These are phyloP conservation scores for Penicillium steckii DNA, from an alignment of 495 filamentous ascomycete species.

Conservation along the genomic window DNA sequence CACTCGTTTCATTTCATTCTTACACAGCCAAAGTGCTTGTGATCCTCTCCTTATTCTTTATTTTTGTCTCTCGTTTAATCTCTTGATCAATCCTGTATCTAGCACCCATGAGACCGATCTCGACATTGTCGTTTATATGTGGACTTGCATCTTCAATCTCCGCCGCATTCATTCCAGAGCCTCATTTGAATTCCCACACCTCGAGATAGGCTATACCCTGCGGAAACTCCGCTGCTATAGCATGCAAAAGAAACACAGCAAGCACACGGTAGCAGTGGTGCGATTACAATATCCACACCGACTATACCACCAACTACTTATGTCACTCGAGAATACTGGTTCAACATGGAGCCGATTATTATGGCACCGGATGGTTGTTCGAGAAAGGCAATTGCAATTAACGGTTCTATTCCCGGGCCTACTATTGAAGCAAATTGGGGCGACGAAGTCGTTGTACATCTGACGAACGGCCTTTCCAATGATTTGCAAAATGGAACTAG, in stretches of 20 bases:
- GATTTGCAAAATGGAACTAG: conserved; percentile 61
- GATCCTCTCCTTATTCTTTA: not conserved
- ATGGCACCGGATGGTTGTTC: not conserved
- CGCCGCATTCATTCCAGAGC: not conserved
- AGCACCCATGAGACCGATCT: not conserved
- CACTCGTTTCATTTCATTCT: no score
- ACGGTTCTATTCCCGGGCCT: not conserved
- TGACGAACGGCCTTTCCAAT: conserved; percentile 45
- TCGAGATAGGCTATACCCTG: not conserved
- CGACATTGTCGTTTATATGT: not conserved
- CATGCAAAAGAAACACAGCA: not conserved
- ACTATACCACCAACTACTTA: conserved; percentile 1
- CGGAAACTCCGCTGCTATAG: not conserved
- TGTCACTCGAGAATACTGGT: conserved; percentile 5
- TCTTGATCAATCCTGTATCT: not conserved
- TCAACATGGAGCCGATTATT: not conserved
- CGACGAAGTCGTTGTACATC: not conserved
- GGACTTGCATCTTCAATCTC: not conserved
- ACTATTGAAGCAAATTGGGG: conserved; percentile 2
- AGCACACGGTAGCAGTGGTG: conserved; percentile 1
- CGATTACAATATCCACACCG: conserved; percentile 1
- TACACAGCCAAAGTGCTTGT: no score
- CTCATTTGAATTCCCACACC: not conserved
- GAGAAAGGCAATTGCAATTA: not conserved
- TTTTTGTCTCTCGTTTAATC: not conserved